These are phyloP conservation scores for Noccaea caerulescens DNA, from an alignment of 345 rosid genomes.

Conservation along the genomic window DNA sequence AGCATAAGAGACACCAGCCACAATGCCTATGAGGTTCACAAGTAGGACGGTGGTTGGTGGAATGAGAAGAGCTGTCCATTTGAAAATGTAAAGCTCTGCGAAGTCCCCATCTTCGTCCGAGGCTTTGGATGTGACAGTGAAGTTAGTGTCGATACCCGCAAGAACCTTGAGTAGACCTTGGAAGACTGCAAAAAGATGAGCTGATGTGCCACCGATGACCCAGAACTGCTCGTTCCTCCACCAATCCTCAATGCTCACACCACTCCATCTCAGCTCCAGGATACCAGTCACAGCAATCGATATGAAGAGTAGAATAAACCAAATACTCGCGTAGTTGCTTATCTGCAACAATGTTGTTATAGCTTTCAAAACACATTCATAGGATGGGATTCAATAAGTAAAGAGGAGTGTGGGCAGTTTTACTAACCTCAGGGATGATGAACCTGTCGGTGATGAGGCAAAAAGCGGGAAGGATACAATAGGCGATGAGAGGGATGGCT, in stretches of 20 bases:
- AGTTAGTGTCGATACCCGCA: conserved; percentile 97
- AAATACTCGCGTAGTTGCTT: conserved; percentile 96
- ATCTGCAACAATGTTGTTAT: conserved; percentile 57
- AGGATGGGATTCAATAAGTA: not conserved
- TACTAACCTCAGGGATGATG: conserved; percentile 90
- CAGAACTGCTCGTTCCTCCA: conserved; percentile 99
- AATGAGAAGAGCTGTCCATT: conserved; percentile 98
- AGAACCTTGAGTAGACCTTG: conserved; percentile 97
- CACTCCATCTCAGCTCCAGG: conserved; percentile 95
- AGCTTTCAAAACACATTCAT: not conserved
- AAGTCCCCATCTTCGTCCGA: conserved; percentile 94
- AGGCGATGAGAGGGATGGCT: conserved; percentile 88
- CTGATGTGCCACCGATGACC: conserved; percentile 99
- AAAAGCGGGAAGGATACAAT: conserved; percentile 92
- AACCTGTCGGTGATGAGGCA: conserved; percentile 94
- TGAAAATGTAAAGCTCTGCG: conserved; percentile 93
- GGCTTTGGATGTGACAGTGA: conserved; percentile 96
- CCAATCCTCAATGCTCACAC: conserved; percentile 95
- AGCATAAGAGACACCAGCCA: conserved; percentile 96
- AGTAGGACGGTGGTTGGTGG: conserved; percentile 95
- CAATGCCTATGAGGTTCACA: conserved; percentile 91
- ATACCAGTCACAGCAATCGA: conserved; percentile 90
- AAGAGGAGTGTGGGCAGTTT: conserved; percentile 10
- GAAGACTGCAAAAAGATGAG: conserved; percentile 98
- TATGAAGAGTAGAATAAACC: conserved; percentile 94